Conservation (phyloP, 2,329 filamentous ascomycete species). For the Chaetomiaceae sp. region DNA sequence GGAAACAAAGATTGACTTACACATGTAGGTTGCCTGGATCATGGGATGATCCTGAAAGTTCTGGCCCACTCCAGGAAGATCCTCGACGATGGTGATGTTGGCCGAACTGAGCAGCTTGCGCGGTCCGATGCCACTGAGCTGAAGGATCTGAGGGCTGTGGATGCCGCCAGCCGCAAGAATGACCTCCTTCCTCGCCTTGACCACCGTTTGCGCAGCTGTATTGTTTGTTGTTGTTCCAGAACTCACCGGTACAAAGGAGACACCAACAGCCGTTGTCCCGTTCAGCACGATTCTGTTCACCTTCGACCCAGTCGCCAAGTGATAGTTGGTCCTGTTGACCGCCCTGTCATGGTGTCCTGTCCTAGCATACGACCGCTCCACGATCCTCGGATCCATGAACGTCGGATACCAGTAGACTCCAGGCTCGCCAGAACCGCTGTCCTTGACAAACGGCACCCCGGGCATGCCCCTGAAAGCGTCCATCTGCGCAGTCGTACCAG, state of each 20-base stretch:
- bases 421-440: conserved; percentile 37
- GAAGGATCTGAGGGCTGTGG: conserved; percentile 41
- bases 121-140: conserved; percentile 40
- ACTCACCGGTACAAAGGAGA: conserved; percentile 14
- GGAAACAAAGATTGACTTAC: conserved; percentile 12
- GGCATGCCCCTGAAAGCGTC: conserved; percentile 37
- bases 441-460: conserved; percentile 36
- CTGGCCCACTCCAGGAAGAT: conserved; percentile 58
- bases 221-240: background rate
- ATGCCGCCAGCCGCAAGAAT: conserved; percentile 40
- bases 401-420: conserved; percentile 42
- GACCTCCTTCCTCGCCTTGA: conserved; percentile 34
- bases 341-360: conserved; percentile 34
- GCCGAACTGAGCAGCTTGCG: conserved; percentile 34
- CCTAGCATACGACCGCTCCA: conserved; percentile 37
- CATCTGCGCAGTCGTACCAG: conserved; percentile 31
- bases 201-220: conserved; percentile 4
- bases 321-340: conserved; percentile 20
- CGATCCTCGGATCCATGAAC: conserved; percentile 36
- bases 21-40: conserved; percentile 20
- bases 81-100: conserved; percentile 47
- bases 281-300: conserved; percentile 20
- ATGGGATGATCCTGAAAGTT: conserved; percentile 39
- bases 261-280: conserved; percentile 20
- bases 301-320: conserved; percentile 20